Base-by-base conservation (phyloP, 192 early-diverging fungal genomes). In the Haplosporangium gracile region DNA sequence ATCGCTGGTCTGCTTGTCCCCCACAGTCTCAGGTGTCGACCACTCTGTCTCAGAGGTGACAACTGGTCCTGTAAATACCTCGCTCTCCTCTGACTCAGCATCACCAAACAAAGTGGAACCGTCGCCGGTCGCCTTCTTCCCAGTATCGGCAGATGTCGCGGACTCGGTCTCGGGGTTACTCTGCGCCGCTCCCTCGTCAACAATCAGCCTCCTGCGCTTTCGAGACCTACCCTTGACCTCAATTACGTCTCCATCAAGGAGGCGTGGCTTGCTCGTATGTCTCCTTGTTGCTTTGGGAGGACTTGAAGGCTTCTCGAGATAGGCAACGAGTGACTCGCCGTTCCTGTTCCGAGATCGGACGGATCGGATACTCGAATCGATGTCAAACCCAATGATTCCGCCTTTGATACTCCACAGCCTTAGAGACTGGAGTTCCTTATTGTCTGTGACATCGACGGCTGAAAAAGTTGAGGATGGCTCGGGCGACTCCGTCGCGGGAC, bases 391-490 rank as follows among this genome's bases (percentile, higher is more conserved):
- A 29, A 79, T 40, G 32, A 36, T 47, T 20, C 45, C 63, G 32
- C 63, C 60, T 40, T 74, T 80, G 45, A 80, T 80, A 39, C 39
- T 57, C 78, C 78, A 80, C 39, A 38, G 60, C 72, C 47, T 40
- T 0, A 80, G 72, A 26, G 20, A 47, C 6, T 74, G 72, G 34
- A 80, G 29, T 43, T 80, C 68, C 34, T 74, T 80, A 63, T n/a
- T 78, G 32, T 71, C 49, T 18, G 36, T 2, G 9, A 78, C 24
- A 36, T 32, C 42, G 2, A 38, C 1, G 24, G 42, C 76, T 32
- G 26, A 65, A 26, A 65, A 65, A 9, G 29, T 65, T 9, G 60
- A 65, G 3, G 55, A 0, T 26, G 55, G 55, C 55, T 60, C 55
- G 9, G 55, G 55, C 6, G 55, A 60, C 55, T 60, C 55, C 26